Percentiles rank a stretch among this genome's conserved stretches.
Evolutionary conservation across 441 rosid species (phyloP).

Genomic region (Aleurites moluccanus): DNA sequence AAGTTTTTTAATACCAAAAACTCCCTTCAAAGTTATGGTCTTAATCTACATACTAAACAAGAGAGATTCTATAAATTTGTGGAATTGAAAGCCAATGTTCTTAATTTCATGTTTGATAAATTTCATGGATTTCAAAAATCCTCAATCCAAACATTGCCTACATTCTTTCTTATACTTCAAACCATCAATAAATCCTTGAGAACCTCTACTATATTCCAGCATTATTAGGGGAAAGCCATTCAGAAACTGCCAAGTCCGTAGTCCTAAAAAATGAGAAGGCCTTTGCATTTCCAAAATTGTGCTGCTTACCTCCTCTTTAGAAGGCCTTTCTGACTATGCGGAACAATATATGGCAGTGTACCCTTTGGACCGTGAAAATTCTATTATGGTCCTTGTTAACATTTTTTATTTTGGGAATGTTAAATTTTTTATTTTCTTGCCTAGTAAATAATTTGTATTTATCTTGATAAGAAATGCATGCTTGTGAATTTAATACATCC

Average conservation of each 20-base stretch:
- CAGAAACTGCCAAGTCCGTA: background rate
- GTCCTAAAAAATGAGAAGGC: background rate
- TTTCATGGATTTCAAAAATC: too few species aligned
- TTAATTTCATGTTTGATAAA: too few species aligned
- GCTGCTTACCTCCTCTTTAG: background rate
- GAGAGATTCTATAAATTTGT: too few species aligned
- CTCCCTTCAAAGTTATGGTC: too few species aligned
- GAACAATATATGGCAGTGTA: background rate
- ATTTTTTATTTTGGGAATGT: background rate
- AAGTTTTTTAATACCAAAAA: too few species aligned
- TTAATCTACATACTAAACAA: too few species aligned
- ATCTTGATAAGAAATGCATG: background rate
- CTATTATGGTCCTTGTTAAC: background rate
- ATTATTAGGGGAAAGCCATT: too few species aligned
- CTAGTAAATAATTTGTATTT: background rate
- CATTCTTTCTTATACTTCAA: background rate
- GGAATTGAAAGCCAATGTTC: too few species aligned
- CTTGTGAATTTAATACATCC: background rate
- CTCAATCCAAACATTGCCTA: too few species aligned
- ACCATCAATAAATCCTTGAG: background rate
- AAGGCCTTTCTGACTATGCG: background rate
- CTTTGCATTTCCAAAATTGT: background rate
- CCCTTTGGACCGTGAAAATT: background rate
- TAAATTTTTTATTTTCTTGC: background rate
- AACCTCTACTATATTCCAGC: too few species aligned